These are phyloP conservation scores for Xylaria sp. DNA, from an alignment of 2,329 filamentous ascomycete species.

Conservation along the genomic window DNA sequence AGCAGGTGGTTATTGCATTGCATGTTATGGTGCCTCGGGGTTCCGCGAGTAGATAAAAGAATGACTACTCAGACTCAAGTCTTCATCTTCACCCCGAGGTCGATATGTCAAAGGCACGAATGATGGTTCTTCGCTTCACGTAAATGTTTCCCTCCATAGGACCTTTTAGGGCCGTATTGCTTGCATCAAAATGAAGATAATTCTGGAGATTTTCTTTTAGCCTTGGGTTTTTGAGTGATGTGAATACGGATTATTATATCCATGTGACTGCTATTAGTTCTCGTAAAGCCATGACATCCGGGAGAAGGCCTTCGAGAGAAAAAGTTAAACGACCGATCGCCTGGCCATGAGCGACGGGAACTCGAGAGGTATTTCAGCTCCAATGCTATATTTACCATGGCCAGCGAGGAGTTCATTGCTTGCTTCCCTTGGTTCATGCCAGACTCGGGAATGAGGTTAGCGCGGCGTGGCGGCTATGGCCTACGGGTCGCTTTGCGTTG, in stretches of 20 bases:
- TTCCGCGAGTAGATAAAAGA: constrained; percentile 7
- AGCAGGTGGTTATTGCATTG: constrained; percentile 17
- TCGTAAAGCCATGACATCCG: too few species aligned
- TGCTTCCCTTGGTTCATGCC: neutral
- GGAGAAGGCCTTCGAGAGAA: too few species aligned
- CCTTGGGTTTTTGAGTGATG: neutral
- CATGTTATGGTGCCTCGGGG: constrained; percentile 21
- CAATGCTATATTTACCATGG: neutral
- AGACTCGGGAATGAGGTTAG: neutral
- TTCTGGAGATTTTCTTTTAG: constrained; percentile 12
- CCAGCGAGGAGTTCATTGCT: neutral
- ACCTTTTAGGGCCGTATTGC: constrained; percentile 3
- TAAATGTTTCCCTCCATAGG: constrained; percentile 18
- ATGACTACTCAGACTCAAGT: neutral
- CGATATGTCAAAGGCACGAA: neutral
- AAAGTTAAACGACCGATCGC: too few species aligned
- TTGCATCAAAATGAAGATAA: constrained; percentile 16
- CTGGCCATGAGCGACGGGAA: too few species aligned
- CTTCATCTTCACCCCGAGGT: neutral
- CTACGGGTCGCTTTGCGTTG: too few species aligned
- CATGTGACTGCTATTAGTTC: too few species aligned
- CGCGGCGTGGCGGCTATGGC: neutral
- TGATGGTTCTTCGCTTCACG: constrained; percentile 23
- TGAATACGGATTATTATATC: neutral
- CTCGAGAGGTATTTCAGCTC: too few species aligned